Evolutionary conservation across 2,329 filamentous ascomycete genomes (phyloP), one percentile per base, ranked within the genome.

Genomic region (Diaporthe sp.): DNA sequence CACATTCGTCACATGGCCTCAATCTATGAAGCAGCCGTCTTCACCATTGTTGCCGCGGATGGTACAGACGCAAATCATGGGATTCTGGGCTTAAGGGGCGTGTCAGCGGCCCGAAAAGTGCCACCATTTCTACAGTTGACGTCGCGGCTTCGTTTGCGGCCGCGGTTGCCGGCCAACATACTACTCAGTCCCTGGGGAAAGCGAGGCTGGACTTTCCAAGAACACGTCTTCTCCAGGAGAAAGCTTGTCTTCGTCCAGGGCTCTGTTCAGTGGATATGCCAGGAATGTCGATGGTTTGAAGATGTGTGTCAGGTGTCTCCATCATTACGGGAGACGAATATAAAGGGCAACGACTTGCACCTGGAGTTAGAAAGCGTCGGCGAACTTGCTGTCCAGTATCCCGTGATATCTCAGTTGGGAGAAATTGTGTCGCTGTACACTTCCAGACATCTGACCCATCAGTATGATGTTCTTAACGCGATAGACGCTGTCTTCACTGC

Each of bases 191-290:
- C 65, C 49, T 53, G 31, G 49, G 19, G 12, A 3, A 0, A n/a
- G 0, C 67, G 67, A 9, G 67, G 49, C 6, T 70, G 51, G 67
- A 70, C 67, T 9, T 42, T 58, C 1, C 68, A 71, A 37, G 68
- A 71, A 58, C n/a, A 44, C 12, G 4, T 58, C 17, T 71, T 71
- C 53, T 58, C 68, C 17, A 22, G 9, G 15, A 39, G 31, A 6
- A 44, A 58, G 3, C 37, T 58, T 9, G 22, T 71, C 3, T 71
- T 71, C 25, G 15, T 58, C 19, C n/a, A 46, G 19, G 34, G 28
- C 3, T 42, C 68, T 22, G 51, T 70, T 19, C 46, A 53, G 17
- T 70, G 67, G 67, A 53, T 55, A 13, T 70, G 51, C 19, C 51
- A 61, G 17, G 37, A 42, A 28, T 37, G n/a, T 17, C 37, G 37